phyloP scores from a whole-genome alignment of 768 basidiomycete species.

The Lepiota venenata region DNA sequence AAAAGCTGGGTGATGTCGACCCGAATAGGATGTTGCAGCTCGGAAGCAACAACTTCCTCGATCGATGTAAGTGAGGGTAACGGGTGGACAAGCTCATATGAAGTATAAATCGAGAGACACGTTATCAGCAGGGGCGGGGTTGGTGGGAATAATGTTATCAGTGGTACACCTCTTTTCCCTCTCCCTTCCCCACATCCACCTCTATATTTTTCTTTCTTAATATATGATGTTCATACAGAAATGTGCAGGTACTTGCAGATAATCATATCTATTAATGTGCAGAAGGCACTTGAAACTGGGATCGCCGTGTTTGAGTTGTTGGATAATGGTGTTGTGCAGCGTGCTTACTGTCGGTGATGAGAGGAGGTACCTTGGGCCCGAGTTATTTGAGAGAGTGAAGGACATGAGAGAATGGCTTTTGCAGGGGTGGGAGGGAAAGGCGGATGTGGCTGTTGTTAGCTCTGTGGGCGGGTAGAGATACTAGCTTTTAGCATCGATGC shows the following conservation, averaged over 20 bases:
- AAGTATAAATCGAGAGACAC: too few relatives aligned
- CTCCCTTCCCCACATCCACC: too few relatives aligned
- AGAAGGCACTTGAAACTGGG: slow-evolving; percentile 64
- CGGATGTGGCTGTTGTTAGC: slow-evolving; percentile 9
- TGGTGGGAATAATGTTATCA: slow-evolving; percentile 61
- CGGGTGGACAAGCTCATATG: too few relatives aligned
- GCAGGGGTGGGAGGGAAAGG: slow-evolving; percentile 30
- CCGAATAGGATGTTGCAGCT: too few relatives aligned
- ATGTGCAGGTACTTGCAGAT: slow-evolving; percentile 79
- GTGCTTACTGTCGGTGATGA: slow-evolving; percentile 79
- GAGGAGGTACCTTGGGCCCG: slow-evolving; percentile 52
- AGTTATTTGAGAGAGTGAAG: slow-evolving; percentile 72
- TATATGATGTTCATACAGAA: slow-evolving; percentile 38
- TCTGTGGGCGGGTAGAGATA: too few relatives aligned
- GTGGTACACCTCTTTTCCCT: slow-evolving; percentile 51
- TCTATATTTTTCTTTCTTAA: not conserved
- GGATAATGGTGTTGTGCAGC: slow-evolving; percentile 85
- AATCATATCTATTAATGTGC: slow-evolving; percentile 78
- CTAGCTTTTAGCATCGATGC: too few relatives aligned
- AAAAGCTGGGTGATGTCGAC: too few relatives aligned
- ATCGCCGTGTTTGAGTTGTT: slow-evolving; percentile 78
- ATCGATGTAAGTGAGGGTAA: too few relatives aligned
- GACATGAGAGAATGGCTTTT: slow-evolving; percentile 32
- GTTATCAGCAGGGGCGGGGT: too few relatives aligned
- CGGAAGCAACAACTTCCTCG: too few relatives aligned